Evolutionary conservation across 257 asterid species (phyloP).

Genomic region (Gentiana straminea): DNA sequence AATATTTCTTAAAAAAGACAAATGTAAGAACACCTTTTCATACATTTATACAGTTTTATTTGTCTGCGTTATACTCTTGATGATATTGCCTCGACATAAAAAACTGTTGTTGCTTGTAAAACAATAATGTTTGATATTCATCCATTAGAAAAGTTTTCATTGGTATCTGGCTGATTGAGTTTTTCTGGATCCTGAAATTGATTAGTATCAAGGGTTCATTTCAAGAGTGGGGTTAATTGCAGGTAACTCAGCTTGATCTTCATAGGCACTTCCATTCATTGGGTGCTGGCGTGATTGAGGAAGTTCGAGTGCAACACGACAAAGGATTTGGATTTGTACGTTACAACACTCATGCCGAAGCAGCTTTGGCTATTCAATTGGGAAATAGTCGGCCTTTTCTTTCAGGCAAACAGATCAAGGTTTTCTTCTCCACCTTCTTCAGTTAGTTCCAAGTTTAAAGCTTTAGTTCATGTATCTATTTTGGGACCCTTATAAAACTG

Average conservation of each 20-base stretch:
- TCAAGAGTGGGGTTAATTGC: slow-evolving; percentile 4
- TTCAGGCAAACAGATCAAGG: slow-evolving; percentile 82
- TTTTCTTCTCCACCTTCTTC: slow-evolving; percentile 11
- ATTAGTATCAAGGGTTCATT: not conserved
- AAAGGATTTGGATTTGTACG: slow-evolving; percentile 91
- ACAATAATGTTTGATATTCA: not conserved
- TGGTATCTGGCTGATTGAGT: no score
- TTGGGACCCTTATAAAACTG: no score
- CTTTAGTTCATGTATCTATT: no score
- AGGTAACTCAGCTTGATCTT: slow-evolving; percentile 86
- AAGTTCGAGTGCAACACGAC: slow-evolving; percentile 93
- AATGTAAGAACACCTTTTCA: no score
- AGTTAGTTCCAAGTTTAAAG: no score
- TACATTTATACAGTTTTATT: no score
- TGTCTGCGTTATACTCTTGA: no score
- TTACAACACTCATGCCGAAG: slow-evolving; percentile 78
- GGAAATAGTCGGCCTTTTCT: slow-evolving; percentile 71
- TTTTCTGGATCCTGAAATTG: no score
- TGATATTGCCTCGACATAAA: no score
- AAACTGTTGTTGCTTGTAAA: no score
- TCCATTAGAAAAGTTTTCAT: not conserved
- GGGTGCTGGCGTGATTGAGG: slow-evolving; percentile 85
- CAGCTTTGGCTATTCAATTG: slow-evolving; percentile 77
- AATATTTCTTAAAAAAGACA: no score
- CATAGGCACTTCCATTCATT: slow-evolving; percentile 86